phyloP scores from a whole-genome alignment of 148 eudicot species.

The Mesembryanthemum crystallinum region DNA sequence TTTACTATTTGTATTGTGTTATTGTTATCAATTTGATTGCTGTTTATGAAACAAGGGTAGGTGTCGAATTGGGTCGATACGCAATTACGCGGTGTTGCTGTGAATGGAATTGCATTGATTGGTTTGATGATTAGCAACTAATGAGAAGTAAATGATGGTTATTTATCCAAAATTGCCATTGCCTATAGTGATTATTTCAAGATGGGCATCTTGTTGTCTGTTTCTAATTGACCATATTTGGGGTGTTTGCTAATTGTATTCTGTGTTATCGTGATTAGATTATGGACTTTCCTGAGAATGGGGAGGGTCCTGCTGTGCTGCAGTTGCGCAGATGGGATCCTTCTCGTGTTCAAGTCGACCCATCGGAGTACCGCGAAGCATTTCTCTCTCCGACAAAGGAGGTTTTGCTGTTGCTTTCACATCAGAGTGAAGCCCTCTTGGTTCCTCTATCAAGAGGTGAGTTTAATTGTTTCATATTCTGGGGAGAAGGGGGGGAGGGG shows the following conservation, averaged over 20 bases:
- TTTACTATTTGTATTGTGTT: too few relatives aligned
- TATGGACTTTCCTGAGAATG: constrained; percentile 26
- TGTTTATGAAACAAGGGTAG: too few relatives aligned
- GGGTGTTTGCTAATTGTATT: constrained; percentile 2
- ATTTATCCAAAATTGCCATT: neutral
- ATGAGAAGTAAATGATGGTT: too few relatives aligned
- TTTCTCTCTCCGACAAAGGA: constrained; percentile 83
- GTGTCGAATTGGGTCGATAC: too few relatives aligned
- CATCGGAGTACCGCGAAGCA: constrained; percentile 70
- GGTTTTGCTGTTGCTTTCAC: constrained; percentile 60
- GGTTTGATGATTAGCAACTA: too few relatives aligned
- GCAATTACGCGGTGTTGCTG: too few relatives aligned
- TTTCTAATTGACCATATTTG: neutral
- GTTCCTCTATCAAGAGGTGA: constrained; percentile 65
- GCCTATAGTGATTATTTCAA: neutral
- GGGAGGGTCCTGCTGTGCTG: constrained; percentile 62
- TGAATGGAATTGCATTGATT: too few relatives aligned
- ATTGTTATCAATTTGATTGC: too few relatives aligned
- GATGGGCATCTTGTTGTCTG: neutral
- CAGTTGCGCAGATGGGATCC: constrained; percentile 80
- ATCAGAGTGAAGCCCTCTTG: constrained; percentile 60
- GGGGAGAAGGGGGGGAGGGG: too few relatives aligned
- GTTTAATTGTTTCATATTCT: constrained; percentile 15
- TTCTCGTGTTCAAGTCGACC: constrained; percentile 38
- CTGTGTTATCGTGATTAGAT: constrained; percentile 19